Evolutionary conservation across 345 rosid genomes (phyloP), one percentile per base, ranked within the genome.

Genomic region (Gossypium bickii): DNA sequence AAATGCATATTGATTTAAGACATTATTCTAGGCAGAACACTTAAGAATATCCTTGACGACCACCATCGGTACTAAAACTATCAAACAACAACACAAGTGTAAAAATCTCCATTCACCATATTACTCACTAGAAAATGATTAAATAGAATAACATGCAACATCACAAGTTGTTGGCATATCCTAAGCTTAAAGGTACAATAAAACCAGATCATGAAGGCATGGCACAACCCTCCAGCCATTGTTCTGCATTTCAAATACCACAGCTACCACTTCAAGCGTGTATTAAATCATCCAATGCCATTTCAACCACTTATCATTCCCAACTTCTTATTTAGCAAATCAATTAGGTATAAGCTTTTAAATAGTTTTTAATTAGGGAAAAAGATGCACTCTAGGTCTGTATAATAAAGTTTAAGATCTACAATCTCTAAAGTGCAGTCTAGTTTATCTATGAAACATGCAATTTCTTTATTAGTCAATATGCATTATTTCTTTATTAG

Each of bases 71-170:
- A 53, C 11, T 53, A 53, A n/a, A 53, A 5, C 20, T 17, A n/a
- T 53, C 22, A 7, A 20, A 4, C 57, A 17, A 52, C 57, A 52
- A 34, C 6, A 29, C 38, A 29, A 1, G 1, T 29, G 38, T 29
- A 29, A 29, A 29, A 29, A 29, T 0, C 38, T 4, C 38, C 38
- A 29, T 29, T 29, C 1, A 4, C 6, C 38, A 29, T 29, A 29
- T 4, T 29, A 29, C 38, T 29, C 1, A 0, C 0, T 0, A 0
- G 1, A 29, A 29, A 29, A 29, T 0, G 38, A 3, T 29, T 29
- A 1, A 4, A 29, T 29, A 4, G 38, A 27, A 29, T 29, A 29
- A 29, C 20, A 17, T 34, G 41, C 41, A 16, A 17, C 24, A 53
- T n/a, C 24, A 0, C 58, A 53, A n/a, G 58, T 18, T n/a, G 4